Conservation (phyloP, 176 grass and related monocot genomes). For the Oryza coarctata region DNA sequence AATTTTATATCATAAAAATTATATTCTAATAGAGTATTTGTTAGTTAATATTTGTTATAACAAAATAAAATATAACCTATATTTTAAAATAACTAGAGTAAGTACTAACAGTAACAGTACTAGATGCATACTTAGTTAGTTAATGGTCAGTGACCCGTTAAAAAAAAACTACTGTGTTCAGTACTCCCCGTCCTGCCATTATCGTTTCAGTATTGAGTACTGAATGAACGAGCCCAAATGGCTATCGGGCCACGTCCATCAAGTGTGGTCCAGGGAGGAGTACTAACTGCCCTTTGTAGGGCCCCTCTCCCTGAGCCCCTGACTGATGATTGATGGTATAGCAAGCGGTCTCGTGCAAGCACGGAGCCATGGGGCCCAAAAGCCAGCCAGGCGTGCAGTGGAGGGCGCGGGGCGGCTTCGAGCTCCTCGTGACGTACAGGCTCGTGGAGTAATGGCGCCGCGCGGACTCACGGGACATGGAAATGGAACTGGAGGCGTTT, state of each 20-base stretch:
- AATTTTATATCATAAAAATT: too few species aligned
- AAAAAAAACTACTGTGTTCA: neutral
- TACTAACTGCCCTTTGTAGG: neutral
- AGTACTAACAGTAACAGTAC: neutral
- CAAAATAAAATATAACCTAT: too few species aligned
- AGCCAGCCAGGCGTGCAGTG: neutral
- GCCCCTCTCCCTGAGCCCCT: neutral
- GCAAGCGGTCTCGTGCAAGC: neutral
- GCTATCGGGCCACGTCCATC: neutral
- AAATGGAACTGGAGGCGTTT: too few species aligned
- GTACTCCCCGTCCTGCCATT: neutral
- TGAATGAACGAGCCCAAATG: neutral
- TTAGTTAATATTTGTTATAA: too few species aligned
- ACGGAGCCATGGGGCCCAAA: neutral
- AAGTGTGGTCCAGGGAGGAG: neutral
- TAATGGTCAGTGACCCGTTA: neutral
- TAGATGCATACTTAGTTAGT: neutral
- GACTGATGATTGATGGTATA: constrained; percentile 30
- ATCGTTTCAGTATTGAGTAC: neutral
- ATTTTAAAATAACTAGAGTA: too few species aligned
- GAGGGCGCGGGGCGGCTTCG: neutral
- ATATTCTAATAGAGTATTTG: too few species aligned
- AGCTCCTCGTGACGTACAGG: constrained; percentile 19
- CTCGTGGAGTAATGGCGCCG: neutral
- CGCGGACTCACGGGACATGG: too few species aligned